Base-by-base conservation (phyloP, 163 green algal species). In the Trebouxiophyceae sp. region DNA sequence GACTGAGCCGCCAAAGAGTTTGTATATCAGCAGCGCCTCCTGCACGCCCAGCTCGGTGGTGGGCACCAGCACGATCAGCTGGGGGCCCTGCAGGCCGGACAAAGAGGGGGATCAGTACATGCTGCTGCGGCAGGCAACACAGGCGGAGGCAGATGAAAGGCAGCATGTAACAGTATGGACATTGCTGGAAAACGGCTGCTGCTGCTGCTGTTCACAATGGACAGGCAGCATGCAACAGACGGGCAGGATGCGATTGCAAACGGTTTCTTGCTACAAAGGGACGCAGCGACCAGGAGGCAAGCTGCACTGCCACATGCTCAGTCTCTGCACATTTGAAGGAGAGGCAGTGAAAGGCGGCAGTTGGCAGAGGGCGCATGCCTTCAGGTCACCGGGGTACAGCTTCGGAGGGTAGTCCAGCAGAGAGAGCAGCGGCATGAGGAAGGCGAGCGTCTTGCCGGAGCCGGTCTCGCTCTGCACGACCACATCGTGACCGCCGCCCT, bases 21-120 rank as follows among this genome's bases (percentile, higher is more conserved):
- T 81, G 82, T 84, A 95, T 22, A 65, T 46, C 29, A 71, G 65
- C 66, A 72, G 39, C 5, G 59, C 58, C 70, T 81, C 68, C 79
- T 95, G 89, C 56, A 93, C 89, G 3, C 89, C 90, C 66, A 96
- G 80, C 76, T 96, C 90, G 39, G 87, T 74, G 0, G 83, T 91
- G 0, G 90, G 90, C 46, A 94, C 88, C 33, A 97, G 57, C 22
- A 97, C 67, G 30, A 95, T 45, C 7, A 78, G 67, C 69, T 88
- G 81, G 22, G 81, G 80, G 12, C 77, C 81, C 74, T 84, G 65
- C 58, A n/a, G n/a, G n/a, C n/a, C n/a, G n/a, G n/a, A n/a, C n/a
- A n/a, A n/a, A n/a, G n/a, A n/a, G n/a, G n/a, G n/a, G n/a, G n/a
- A n/a, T n/a, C n/a, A n/a, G n/a, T n/a, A n/a, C n/a, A n/a, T n/a